These are phyloP conservation scores for Nannizziopsis arthrosporioides DNA, from an alignment of 2,329 filamentous ascomycete species.

Conservation along the genomic window DNA sequence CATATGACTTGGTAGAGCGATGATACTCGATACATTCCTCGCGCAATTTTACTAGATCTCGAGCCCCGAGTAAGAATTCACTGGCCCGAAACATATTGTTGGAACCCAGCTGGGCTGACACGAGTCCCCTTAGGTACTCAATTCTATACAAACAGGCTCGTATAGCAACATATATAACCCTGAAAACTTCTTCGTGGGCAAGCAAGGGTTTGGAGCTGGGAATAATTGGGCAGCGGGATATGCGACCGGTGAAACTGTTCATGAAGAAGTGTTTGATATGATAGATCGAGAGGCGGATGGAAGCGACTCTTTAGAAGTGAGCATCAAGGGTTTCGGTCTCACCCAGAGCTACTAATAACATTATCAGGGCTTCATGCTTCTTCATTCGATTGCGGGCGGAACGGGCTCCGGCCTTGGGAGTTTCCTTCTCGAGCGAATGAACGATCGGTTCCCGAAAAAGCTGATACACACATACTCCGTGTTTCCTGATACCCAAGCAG, in stretches of 20 bases:
- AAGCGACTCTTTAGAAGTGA: conserved; percentile 84
- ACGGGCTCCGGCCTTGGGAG: conserved; percentile 94
- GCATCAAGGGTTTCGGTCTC: conserved; percentile 4
- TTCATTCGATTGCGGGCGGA: conserved; percentile 94
- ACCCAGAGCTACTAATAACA: conserved; percentile 4
- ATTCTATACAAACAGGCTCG: conserved; percentile 80
- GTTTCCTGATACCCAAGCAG: conserved; percentile 83
- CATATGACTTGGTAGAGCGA: conserved; percentile 53
- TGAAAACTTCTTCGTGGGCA: conserved; percentile 95
- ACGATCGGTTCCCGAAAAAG: conserved; percentile 97
- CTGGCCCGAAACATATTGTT: not conserved
- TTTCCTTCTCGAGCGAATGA: conserved; percentile 86
- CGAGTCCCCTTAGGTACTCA: conserved; percentile 52
- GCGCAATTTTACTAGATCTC: conserved; percentile 87
- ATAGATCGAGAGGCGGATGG: conserved; percentile 97
- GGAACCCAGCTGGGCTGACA: not conserved
- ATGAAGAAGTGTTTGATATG: conserved; percentile 98
- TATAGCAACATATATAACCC: conserved; percentile 99
- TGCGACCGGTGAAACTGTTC: conserved; percentile 77
- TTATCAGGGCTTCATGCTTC: conserved; percentile 80
- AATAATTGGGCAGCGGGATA: conserved; percentile 99
- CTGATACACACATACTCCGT: conserved; percentile 98
- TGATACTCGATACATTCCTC: conserved; percentile 94
- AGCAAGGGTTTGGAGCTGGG: conserved; percentile 82
- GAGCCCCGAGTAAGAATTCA: conserved; percentile 63